Evolutionary conservation across 2,329 filamentous ascomycete species (phyloP), one percentile per base, ranked within the genome.

Genomic region (Scedosporium minutisporum): DNA sequence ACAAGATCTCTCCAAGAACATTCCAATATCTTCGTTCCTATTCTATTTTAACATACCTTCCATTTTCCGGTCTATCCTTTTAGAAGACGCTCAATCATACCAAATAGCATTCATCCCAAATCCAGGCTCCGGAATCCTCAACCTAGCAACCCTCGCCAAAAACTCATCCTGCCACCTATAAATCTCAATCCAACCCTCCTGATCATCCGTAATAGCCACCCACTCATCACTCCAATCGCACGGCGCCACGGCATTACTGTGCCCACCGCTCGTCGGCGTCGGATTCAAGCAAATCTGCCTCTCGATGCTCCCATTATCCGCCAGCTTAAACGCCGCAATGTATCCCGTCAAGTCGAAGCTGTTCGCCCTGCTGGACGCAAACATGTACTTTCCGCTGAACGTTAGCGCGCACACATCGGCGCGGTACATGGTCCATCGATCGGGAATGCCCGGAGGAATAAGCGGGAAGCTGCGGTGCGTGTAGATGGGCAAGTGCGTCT

Each of bases 61-160:
- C 53, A 61, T 57, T 25, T 38, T 10, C 21, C 12, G 4, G 2
- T 1, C 25, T 25, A 12, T 21, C 27, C 16, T 12, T 58, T 14
- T 21, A 41, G 38, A 21, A 33, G 21, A 23, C 16, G 57, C 60
- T 58, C 65, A 77, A 63, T 96, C 89, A 73, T 95, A 95, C 91
- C 91, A 96, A 66, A 96, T 92, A n/a, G 91, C 91, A 76, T 96
- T 96, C 91, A 96, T 96, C 1, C 91, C 91, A 72, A 96, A 96
- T 1, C 91, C 91, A n/a, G 89, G 90, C 77, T 96, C 91, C 5
- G 87, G 86, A 44, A 96, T 87, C 67, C 90, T 86, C 65, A 90
- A 79, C 65, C 89, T 81, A 16, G 91, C 91, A 6, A 96, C 91
- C 3, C 91, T 79, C 1, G 85, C 87, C 61, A 96, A 76, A 68